A percentile compares a stretch with the other conserved stretches of the same genome.
These are phyloP conservation scores for Penicillium taxi DNA, from an alignment of 495 filamentous ascomycete genomes.

Conservation along the genomic window DNA sequence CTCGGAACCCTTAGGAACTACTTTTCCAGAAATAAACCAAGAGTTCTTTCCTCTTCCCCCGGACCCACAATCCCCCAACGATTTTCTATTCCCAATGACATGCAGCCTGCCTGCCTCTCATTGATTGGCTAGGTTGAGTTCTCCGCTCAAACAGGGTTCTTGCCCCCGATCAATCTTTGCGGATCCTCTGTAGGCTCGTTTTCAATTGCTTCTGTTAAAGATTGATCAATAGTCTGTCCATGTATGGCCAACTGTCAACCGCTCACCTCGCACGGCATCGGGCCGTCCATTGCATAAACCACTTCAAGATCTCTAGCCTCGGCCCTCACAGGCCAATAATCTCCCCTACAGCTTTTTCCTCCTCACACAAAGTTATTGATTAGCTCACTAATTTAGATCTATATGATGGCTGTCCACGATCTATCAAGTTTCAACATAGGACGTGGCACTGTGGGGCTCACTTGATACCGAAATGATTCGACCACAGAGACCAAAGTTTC, in stretches of 20 bases:
- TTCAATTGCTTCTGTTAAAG: not conserved
- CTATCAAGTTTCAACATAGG: conserved; percentile 20
- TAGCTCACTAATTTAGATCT: conserved; percentile 12
- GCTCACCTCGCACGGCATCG: conserved; percentile 5
- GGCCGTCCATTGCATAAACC: conserved; percentile 11
- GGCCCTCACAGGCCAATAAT: conserved; percentile 9
- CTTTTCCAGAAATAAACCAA: too few species aligned
- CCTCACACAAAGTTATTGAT: conserved; percentile 15
- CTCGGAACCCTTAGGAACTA: too few species aligned
- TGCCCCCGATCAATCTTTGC: not conserved
- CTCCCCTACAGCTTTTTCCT: not conserved
- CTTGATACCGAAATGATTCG: not conserved
- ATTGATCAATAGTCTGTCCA: too few species aligned
- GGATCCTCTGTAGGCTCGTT: not conserved
- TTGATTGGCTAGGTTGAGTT: too few species aligned
- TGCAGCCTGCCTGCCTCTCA: too few species aligned
- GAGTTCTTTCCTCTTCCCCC: too few species aligned
- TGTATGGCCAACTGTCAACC: too few species aligned
- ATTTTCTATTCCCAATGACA: too few species aligned
- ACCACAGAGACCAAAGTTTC: not conserved
- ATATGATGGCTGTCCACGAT: conserved; percentile 15
- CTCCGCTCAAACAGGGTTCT: conserved; percentile 2
- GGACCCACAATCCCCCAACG: too few species aligned
- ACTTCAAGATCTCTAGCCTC: conserved; percentile 13
- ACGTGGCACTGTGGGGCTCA: conserved; percentile 8